Base-by-base conservation (phyloP, 805 yeast genomes). In the Cyberlindnera nakhonratchasimensis region DNA sequence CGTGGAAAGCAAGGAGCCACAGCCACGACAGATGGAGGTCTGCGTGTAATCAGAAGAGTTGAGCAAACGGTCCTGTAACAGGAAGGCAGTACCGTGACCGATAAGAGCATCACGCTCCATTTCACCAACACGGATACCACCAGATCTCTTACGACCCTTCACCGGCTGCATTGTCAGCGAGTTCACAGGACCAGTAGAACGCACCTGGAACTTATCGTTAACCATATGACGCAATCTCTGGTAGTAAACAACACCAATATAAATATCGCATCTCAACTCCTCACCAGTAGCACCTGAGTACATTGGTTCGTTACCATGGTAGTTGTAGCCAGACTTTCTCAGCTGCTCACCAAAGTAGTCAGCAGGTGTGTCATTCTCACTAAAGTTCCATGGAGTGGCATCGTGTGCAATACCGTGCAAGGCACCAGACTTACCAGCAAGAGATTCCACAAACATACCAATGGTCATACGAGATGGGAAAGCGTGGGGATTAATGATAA, bases 401-500 rank as follows among this genome's bases (percentile, higher is more conserved):
- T 93, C 98, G 59, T 91, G 98, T 1, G 98, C 95, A 61, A 90
- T 82, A 59, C 99, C 99, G 55, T 93, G 99, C 57, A 93, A 70
- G 6, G 96, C 96, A 64, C 99, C 99, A 5, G 98, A 93, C 66
- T 93, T 93, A 61, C 99, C 99, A n/a, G 99, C 98, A 43, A 93
- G 68, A 40, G 95, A 85, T 68, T 93, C 99, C 37, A 93, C 97
- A 68, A 93, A 93, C 98, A 93, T 93, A 72, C 99, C 99, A 66
- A 93, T 91, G 11, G 99, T 93, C 99, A 93, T 93, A 74, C 99
- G 93, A 37, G 98, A 91, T 55, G 99, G 99, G 91, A 91, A 93
- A 53, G 98, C 99, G 65, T 91, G 99, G 4, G 99, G 99, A 64
- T 93, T 93, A 61, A 93, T 93, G 61, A 93, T 93, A 54, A 93